phyloP scores from a whole-genome alignment of 352 stramenopile species.

The Globisporangium sylvaticum region DNA sequence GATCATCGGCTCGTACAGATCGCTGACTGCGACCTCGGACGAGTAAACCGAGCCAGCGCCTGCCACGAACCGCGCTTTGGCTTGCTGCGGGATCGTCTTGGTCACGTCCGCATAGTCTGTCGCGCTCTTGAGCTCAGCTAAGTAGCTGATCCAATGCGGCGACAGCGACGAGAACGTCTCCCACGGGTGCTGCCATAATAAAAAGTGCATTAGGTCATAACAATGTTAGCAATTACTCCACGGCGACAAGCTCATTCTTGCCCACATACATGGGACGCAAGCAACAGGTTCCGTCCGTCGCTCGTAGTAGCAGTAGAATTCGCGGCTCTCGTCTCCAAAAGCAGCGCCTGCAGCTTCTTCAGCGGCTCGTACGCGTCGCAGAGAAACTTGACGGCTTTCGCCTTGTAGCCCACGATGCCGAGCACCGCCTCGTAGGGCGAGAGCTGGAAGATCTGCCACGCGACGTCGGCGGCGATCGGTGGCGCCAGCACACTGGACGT shows the following conservation, averaged over 20 bases:
- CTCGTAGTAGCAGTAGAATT: constrained; percentile 3
- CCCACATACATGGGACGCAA: constrained; percentile 38
- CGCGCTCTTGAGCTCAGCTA: constrained; percentile 42
- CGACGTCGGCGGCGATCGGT: constrained; percentile 69
- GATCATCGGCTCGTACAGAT: constrained; percentile 81
- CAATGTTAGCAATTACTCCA: not conserved
- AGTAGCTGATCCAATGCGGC: constrained; percentile 51
- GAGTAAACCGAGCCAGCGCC: constrained; percentile 34
- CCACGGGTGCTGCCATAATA: constrained; percentile 63
- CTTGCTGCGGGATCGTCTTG: constrained; percentile 37
- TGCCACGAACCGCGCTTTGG: constrained; percentile 43
- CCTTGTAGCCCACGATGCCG: constrained; percentile 51
- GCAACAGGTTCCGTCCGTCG: constrained; percentile 19
- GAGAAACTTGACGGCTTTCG: constrained; percentile 62
- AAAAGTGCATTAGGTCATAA: not conserved
- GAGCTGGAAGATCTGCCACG: constrained; percentile 82
- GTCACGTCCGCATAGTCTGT: constrained; percentile 45
- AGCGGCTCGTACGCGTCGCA: constrained; percentile 64
- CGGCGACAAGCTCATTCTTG: not conserved
- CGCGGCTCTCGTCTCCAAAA: constrained; percentile 30
- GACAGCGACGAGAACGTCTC: constrained; percentile 80
- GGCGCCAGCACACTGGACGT: constrained; percentile 63
- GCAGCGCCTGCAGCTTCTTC: constrained; percentile 47
- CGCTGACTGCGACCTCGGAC: constrained; percentile 30
- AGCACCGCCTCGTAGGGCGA: constrained; percentile 71